phyloP scores from a whole-genome alignment of 2,329 filamentous ascomycete species.

The Colletotrichum karsti region DNA sequence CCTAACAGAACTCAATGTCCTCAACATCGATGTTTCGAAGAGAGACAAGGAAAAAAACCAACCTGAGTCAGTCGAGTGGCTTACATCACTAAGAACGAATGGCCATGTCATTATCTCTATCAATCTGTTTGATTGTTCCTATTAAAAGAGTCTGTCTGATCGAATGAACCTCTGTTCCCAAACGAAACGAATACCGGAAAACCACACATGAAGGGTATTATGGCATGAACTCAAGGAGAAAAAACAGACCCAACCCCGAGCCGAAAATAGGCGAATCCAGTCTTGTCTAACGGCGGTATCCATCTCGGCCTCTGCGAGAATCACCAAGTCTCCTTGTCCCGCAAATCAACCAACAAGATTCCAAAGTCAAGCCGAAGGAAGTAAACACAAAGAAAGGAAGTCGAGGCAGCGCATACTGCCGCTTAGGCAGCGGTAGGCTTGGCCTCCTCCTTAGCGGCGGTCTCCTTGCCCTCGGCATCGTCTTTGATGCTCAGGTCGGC shows the following conservation, averaged over 20 bases:
- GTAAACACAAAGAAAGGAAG: background rate
- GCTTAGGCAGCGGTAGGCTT: conserved; percentile 8
- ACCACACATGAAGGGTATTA: conserved; percentile 28
- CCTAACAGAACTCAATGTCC: background rate
- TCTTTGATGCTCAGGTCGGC: conserved; percentile 23
- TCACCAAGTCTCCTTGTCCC: background rate
- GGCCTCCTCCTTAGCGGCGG: conserved; percentile 5
- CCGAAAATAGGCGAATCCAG: background rate
- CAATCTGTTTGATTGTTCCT: background rate
- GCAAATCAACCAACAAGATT: background rate
- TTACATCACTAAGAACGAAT: background rate
- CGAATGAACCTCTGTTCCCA: background rate
- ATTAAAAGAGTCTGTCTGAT: background rate
- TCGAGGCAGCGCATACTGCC: background rate
- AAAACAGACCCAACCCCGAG: background rate
- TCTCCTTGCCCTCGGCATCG: conserved; percentile 10
- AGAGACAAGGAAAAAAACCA: background rate
- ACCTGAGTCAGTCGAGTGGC: background rate
- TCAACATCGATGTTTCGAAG: background rate
- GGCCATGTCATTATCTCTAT: background rate
- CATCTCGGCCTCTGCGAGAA: background rate
- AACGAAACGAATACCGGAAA: conserved; percentile 8
- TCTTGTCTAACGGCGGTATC: background rate
- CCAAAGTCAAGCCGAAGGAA: background rate
- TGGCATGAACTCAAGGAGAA: conserved; percentile 25